These are phyloP conservation scores for Candolleomyces eurysporus DNA, from an alignment of 768 basidiomycete species.

Conservation along the genomic window DNA sequence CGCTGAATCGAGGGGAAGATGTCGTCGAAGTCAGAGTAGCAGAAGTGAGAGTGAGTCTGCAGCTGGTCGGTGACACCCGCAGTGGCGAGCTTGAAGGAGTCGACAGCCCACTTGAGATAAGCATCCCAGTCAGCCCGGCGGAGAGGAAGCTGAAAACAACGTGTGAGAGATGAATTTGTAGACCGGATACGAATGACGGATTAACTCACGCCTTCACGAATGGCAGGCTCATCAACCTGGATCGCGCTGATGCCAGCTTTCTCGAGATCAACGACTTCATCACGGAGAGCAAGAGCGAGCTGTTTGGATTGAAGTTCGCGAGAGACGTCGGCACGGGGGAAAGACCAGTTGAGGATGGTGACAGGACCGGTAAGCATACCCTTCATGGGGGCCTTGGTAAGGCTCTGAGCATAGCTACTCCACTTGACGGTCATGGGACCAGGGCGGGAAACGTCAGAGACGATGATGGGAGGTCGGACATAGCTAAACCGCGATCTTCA, in stretches of 20 bases:
- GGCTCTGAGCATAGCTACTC: slow-evolving; percentile 94
- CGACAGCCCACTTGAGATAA: slow-evolving; percentile 98
- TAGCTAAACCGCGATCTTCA: slow-evolving; percentile 48
- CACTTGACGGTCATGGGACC: slow-evolving; percentile 94
- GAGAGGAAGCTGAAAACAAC: slow-evolving; percentile 60
- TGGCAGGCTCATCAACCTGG: slow-evolving; percentile 99
- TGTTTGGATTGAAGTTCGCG: slow-evolving; percentile 98
- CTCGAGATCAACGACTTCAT: slow-evolving; percentile 97
- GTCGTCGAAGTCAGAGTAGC: slow-evolving; percentile 98
- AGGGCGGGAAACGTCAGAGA: slow-evolving; percentile 94
- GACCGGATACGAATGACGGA: no score
- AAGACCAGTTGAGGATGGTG: slow-evolving; percentile 99
- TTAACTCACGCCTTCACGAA: slow-evolving; percentile 76
- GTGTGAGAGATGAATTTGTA: no score
- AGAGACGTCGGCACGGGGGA: slow-evolving; percentile 97
- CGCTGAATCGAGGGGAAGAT: slow-evolving; percentile 97
- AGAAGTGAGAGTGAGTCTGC: slow-evolving; percentile 99
- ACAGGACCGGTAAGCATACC: slow-evolving; percentile 99
- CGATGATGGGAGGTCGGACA: slow-evolving; percentile 97
- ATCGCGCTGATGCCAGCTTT: slow-evolving; percentile 96
- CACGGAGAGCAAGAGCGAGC: slow-evolving; percentile 95
- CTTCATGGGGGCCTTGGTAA: slow-evolving; percentile 96
- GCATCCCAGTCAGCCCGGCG: slow-evolving; percentile 94
- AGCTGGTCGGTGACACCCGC: slow-evolving; percentile 92
- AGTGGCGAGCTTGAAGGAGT: slow-evolving; percentile 97